Conservation (phyloP, 306 rosid species). For the Castanospermum australe region DNA sequence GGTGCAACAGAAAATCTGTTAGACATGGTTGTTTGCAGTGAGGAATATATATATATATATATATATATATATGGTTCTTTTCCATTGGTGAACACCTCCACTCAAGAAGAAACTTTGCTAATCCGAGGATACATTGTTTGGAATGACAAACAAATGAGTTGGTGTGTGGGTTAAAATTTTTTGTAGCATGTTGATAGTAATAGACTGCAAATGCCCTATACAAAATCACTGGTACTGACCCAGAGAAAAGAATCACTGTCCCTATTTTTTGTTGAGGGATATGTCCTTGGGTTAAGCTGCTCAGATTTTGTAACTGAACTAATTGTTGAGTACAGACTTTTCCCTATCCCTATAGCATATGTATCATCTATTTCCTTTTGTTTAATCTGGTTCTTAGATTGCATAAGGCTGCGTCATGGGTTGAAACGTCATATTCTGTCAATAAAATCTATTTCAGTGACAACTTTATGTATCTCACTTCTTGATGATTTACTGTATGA, state of each 20-base stretch:
- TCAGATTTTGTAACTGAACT: constrained; percentile 22
- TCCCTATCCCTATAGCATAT: background rate
- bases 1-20: constrained; percentile 5
- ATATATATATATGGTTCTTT: constrained; percentile 12
- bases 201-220: constrained; percentile 5
- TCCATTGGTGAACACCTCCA: background rate
- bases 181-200: constrained; percentile 37
- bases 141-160: constrained; percentile 21
- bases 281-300: constrained; percentile 33
- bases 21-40: constrained; percentile 3
- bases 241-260: constrained; percentile 33
- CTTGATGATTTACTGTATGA: background rate
- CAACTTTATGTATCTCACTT: background rate
- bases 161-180: background rate
- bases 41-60: too few species aligned
- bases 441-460: background rate
- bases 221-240: constrained; percentile 16
- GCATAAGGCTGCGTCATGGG: background rate
- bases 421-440: background rate
- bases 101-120: background rate
- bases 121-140: constrained; percentile 19
- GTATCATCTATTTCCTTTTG: background rate
- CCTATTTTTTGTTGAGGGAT: constrained; percentile 47
- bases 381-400: background rate
- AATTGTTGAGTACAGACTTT: background rate